Percentiles rank a stretch among this genome's conserved stretches.
Evolutionary conservation across 768 basidiomycete genomes (phyloP).

Genomic region (Porpolomopsis calyptriformis): DNA sequence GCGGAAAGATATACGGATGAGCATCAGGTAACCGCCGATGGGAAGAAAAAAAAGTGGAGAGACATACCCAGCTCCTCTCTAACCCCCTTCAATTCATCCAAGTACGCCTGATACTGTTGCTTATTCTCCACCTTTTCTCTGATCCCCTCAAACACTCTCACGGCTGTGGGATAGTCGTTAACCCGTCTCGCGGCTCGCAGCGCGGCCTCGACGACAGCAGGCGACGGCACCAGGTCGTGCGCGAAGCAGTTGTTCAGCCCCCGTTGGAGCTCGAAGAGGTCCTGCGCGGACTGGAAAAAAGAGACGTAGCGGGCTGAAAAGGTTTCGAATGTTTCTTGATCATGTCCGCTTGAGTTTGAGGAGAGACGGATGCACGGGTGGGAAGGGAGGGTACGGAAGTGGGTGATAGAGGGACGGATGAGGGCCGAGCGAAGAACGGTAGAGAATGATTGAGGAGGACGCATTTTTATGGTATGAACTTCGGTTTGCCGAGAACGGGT

Average conservation of each 20-base stretch:
- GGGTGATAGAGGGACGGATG: slow-evolving; percentile 25
- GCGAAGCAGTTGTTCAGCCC: slow-evolving; percentile 99
- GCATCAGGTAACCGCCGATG: neutral
- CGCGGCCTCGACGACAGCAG: slow-evolving; percentile 77
- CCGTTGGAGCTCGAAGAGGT: slow-evolving; percentile 97
- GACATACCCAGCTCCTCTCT: slow-evolving; percentile 81
- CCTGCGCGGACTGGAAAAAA: slow-evolving; percentile 89
- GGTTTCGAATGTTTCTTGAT: slow-evolving; percentile 86
- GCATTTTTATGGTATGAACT: slow-evolving; percentile 33
- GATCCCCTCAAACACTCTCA: slow-evolving; percentile 91
- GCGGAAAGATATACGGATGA: neutral
- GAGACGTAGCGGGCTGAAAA: slow-evolving; percentile 90
- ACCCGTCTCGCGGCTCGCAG: slow-evolving; percentile 81
- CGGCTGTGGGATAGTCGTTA: slow-evolving; percentile 95
- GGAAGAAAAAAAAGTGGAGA: neutral
- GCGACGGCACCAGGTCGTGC: slow-evolving; percentile 88
- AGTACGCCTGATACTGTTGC: slow-evolving; percentile 85
- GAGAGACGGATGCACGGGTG: slow-evolving; percentile 39
- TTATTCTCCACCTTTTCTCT: slow-evolving; percentile 98
- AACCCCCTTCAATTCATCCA: slow-evolving; percentile 80
- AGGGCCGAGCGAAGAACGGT: slow-evolving; percentile 49
- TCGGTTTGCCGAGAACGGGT: neutral
- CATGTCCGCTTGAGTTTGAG: slow-evolving; percentile 51
- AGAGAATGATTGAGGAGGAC: slow-evolving; percentile 49
- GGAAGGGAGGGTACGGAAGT: slow-evolving; percentile 18